Conservation (phyloP, 2,329 filamentous ascomycete genomes). For the Colletotrichum nymphaeae region DNA sequence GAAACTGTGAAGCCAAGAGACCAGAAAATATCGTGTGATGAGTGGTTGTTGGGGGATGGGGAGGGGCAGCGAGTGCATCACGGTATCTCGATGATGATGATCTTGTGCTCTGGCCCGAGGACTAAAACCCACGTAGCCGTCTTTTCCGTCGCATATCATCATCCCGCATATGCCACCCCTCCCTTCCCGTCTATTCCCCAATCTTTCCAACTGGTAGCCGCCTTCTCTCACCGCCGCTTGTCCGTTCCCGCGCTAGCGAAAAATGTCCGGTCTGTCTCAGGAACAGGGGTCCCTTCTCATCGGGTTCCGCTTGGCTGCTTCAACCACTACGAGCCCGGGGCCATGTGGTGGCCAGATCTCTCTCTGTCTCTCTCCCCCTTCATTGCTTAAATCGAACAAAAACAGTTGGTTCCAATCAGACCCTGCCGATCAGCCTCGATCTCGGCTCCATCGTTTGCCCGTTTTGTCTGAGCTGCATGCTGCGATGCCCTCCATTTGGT, state of each 20-base stretch:
- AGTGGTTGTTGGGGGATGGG: neutral
- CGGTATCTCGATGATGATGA: neutral
- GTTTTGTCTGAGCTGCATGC: conserved; percentile 19
- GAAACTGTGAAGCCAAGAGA: conserved; percentile 6
- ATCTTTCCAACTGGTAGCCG: conserved; percentile 1
- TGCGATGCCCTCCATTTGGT: neutral
- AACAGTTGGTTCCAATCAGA: conserved; percentile 13
- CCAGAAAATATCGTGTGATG: neutral
- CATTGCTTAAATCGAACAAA: neutral
- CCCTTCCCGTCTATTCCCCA: conserved; percentile 2
- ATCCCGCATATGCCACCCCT: conserved; percentile 24
- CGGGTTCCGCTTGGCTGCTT: neutral
- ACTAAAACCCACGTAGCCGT: conserved; percentile 11
- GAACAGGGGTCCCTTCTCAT: conserved; percentile 22
- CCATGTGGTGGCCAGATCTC: neutral
- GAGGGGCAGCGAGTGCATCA: neutral
- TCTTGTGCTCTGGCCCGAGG: neutral
- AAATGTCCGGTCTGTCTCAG: conserved; percentile 22
- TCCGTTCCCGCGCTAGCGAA: conserved; percentile 10
- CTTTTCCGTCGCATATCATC: conserved; percentile 29
- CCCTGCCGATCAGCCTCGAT: conserved; percentile 22
- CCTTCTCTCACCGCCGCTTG: conserved; percentile 26
- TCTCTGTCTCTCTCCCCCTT: neutral
- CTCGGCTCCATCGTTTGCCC: conserved; percentile 1
- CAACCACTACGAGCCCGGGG: neutral